These are phyloP conservation scores for Mucuna pruriens DNA, from an alignment of 306 rosid species.

Conservation along the genomic window DNA sequence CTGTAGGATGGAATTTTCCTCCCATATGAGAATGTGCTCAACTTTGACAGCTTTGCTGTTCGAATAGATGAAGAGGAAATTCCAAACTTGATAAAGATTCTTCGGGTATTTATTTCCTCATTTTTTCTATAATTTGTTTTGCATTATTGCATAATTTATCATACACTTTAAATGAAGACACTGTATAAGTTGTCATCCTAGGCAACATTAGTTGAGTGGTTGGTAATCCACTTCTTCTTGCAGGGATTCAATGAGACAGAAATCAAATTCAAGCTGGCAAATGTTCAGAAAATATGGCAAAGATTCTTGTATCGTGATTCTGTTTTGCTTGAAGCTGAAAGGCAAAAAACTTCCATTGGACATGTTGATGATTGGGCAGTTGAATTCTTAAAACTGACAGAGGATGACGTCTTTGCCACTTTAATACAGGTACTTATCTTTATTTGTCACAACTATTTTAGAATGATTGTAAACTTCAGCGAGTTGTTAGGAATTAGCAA, in stretches of 20 bases:
- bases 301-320: constrained; percentile 84
- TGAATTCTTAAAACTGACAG: constrained; percentile 56
- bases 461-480: background rate
- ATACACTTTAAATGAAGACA: constrained; percentile 5
- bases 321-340: constrained; percentile 86
- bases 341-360: constrained; percentile 65
- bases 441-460: constrained; percentile 1
- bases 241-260: constrained; percentile 80
- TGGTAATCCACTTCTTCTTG: constrained; percentile 37
- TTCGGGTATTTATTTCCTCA: constrained; percentile 52
- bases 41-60: constrained; percentile 87
- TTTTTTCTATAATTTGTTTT: background rate
- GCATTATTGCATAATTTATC: constrained; percentile 8
- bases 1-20: constrained; percentile 87
- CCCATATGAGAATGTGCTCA: constrained; percentile 86
- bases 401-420: constrained; percentile 76
- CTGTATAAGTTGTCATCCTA: background rate
- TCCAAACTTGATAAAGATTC: constrained; percentile 74
- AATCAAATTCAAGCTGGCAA: constrained; percentile 69
- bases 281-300: constrained; percentile 82
- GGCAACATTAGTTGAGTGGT: constrained; percentile 37
- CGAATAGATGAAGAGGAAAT: constrained; percentile 79
- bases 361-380: constrained; percentile 73
- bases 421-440: constrained; percentile 69
- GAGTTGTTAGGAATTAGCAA: background rate